These are phyloP conservation scores for Neolentinus lepideus DNA, from an alignment of 1,284 basidiomycete species.

Conservation along the genomic window DNA sequence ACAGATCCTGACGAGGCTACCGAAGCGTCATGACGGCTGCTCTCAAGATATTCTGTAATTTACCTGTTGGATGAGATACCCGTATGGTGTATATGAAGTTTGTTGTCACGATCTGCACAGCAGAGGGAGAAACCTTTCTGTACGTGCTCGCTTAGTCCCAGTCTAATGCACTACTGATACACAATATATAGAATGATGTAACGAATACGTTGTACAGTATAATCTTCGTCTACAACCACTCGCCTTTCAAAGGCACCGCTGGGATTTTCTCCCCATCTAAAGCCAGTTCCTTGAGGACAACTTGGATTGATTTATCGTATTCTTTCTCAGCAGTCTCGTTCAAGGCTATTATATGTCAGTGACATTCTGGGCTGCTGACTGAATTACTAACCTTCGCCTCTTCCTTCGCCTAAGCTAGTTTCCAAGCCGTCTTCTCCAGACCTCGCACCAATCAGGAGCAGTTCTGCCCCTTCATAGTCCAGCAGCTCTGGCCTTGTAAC, in stretches of 20 bases:
- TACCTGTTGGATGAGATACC: neutral
- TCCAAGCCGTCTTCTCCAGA: slow-evolving; percentile 40
- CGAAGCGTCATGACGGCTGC: slow-evolving; percentile 1
- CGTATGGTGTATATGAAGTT: no score
- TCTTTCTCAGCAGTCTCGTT: slow-evolving; percentile 34
- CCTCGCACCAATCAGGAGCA: slow-evolving; percentile 53
- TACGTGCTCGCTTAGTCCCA: neutral
- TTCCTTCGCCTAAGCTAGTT: slow-evolving; percentile 40
- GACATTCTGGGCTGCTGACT: neutral
- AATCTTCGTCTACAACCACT: slow-evolving; percentile 32
- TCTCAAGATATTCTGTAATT: neutral
- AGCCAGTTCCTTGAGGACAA: slow-evolving; percentile 45
- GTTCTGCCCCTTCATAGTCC: slow-evolving; percentile 47
- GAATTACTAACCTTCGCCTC: slow-evolving; percentile 36
- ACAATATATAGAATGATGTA: neutral
- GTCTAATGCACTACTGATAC: no score
- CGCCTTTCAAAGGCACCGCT: slow-evolving; percentile 41
- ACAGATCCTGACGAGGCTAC: slow-evolving; percentile 46
- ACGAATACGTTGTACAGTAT: neutral
- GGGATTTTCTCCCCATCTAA: slow-evolving; percentile 38
- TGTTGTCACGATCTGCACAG: slow-evolving; percentile 6
- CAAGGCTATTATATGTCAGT: slow-evolving; percentile 19
- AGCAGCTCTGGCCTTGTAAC: slow-evolving; percentile 48
- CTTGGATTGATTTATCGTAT: slow-evolving; percentile 29
- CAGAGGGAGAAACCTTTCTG: slow-evolving; percentile 7